These are phyloP conservation scores for Penicillium hordei DNA, from an alignment of 2,329 filamentous ascomycete genomes.

Conservation along the genomic window DNA sequence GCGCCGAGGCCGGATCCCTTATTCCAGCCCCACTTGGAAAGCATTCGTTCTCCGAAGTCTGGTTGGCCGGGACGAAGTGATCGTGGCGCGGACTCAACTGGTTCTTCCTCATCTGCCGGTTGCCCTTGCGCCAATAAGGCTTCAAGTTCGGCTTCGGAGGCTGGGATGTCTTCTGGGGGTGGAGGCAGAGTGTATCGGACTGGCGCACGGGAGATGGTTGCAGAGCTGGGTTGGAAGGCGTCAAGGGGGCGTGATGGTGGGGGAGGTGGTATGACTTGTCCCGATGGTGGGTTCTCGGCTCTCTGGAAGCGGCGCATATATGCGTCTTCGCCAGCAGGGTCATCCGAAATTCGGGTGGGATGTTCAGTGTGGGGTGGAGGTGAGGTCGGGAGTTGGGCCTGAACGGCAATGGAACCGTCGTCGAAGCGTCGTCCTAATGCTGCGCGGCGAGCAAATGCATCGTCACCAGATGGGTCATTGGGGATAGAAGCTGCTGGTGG, in stretches of 20 bases:
- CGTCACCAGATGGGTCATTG: constrained; percentile 65
- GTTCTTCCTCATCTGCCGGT: constrained; percentile 36
- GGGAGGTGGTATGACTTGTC: constrained; percentile 28
- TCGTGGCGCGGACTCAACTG: constrained; percentile 45
- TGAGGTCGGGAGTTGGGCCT: constrained; percentile 13
- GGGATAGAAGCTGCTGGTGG: constrained; percentile 46
- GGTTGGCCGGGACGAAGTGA: constrained; percentile 74
- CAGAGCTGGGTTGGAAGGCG: constrained; percentile 43
- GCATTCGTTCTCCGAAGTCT: constrained; percentile 81
- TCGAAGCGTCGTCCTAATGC: constrained; percentile 52
- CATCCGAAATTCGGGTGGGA: constrained; percentile 31
- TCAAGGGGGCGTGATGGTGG: constrained; percentile 41
- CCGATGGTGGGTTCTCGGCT: constrained; percentile 22
- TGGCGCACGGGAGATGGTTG: constrained; percentile 73
- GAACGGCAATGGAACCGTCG: constrained; percentile 6
- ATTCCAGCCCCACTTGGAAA: constrained; percentile 92
- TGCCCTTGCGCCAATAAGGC: constrained; percentile 45
- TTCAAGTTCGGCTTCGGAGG: constrained; percentile 55
- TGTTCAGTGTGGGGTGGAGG: constrained; percentile 36
- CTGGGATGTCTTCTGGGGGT: constrained; percentile 53
- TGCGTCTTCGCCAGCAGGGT: constrained; percentile 27
- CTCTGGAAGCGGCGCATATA: constrained; percentile 29
- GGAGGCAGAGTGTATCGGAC: constrained; percentile 67
- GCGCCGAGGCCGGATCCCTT: constrained; percentile 86
- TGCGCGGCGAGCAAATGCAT: constrained; percentile 65